phyloP scores from a whole-genome alignment of 2,329 filamentous ascomycete species.

The Calonectria pteridis region DNA sequence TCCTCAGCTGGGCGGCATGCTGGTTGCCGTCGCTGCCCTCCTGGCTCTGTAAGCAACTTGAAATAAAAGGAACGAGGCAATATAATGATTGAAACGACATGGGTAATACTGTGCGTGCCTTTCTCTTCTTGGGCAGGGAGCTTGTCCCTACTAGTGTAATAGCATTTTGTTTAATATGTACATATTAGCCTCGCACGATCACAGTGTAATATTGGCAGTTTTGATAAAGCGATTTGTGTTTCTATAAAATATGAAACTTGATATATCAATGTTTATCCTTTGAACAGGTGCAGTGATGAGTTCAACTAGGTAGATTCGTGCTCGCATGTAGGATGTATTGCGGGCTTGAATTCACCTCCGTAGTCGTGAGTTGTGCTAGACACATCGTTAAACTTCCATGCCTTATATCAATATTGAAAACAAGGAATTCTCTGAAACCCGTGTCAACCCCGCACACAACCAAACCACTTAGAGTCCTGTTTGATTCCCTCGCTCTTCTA shows the following conservation, averaged over 20 bases:
- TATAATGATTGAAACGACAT: conserved; percentile 4
- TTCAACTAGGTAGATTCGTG: not conserved
- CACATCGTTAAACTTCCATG: too few relatives aligned
- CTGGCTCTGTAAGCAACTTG: not conserved
- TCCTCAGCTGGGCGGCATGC: not conserved
- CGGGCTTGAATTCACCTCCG: not conserved
- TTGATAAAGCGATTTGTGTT: not conserved
- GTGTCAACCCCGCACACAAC: too few relatives aligned
- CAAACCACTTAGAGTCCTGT: too few relatives aligned
- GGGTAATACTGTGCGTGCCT: not conserved
- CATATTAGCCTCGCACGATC: not conserved
- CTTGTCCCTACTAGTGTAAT: not conserved
- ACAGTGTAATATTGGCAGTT: not conserved
- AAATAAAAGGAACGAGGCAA: not conserved
- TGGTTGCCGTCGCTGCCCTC: not conserved
- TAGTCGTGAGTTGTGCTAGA: too few relatives aligned
- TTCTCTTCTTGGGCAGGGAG: not conserved
- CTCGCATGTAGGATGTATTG: not conserved
- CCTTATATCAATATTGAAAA: too few relatives aligned
- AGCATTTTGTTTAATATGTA: conserved; percentile 10
- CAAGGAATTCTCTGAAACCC: too few relatives aligned
- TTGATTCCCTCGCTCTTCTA: too few relatives aligned
- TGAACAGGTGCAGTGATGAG: not conserved
- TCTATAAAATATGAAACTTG: not conserved
- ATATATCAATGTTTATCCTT: not conserved